phyloP scores from a whole-genome alignment of 306 rosid species.

The Mimosa pudica region DNA sequence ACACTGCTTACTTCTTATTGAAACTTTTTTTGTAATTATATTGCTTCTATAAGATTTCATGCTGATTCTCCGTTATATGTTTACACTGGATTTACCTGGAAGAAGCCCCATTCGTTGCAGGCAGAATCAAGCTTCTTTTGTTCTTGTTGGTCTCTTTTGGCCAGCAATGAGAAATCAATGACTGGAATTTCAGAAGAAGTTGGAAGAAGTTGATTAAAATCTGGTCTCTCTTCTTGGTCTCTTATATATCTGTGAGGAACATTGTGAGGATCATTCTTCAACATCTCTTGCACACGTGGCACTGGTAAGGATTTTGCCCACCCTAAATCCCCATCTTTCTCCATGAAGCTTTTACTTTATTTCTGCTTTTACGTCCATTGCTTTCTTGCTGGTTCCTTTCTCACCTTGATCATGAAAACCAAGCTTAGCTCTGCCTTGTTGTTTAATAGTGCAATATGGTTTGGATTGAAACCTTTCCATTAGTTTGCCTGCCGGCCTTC shows the following conservation, averaged over 20 bases:
- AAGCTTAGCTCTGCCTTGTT: not conserved
- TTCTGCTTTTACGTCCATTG: constrained; percentile 13
- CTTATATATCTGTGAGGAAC: constrained; percentile 30
- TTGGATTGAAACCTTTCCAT: not conserved
- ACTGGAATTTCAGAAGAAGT: constrained; percentile 27
- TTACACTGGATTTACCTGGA: constrained; percentile 26
- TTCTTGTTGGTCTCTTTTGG: constrained; percentile 23
- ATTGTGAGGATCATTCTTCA: constrained; percentile 22
- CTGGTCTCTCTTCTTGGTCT: constrained; percentile 28
- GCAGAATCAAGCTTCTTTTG: constrained; percentile 34
- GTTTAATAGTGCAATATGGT: not conserved
- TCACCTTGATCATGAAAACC: not conserved
- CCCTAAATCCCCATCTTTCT: constrained; percentile 14
- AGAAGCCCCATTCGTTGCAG: constrained; percentile 48
- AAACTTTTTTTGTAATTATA: too few species aligned
- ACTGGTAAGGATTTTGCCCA: constrained; percentile 35
- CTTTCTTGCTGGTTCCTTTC: not conserved
- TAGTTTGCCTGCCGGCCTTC: not conserved
- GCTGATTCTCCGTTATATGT: too few species aligned
- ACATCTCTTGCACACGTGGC: constrained; percentile 37
- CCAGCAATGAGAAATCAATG: constrained; percentile 37
- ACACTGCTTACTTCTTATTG: too few species aligned
- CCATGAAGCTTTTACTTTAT: not conserved
- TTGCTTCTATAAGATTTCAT: too few species aligned
- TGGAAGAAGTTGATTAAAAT: not conserved